Evolutionary conservation across 805 yeast species (phyloP).

Genomic region (Nakazawaea ambrosiae): DNA sequence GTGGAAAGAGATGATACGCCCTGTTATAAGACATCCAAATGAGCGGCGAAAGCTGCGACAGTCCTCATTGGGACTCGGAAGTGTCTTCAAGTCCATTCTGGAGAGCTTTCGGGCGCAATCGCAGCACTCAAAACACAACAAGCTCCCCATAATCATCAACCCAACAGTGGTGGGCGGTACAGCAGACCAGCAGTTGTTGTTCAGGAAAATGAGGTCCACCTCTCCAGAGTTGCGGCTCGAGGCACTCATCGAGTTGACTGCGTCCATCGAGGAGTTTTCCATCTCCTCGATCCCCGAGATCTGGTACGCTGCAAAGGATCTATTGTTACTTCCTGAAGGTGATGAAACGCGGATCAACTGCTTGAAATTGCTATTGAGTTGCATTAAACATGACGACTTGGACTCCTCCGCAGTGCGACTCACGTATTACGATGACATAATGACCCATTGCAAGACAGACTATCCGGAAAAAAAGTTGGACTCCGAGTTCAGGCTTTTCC

Average conservation of each 20-base stretch:
- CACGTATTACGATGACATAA: conserved; percentile 55
- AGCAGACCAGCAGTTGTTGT: conserved; percentile 16
- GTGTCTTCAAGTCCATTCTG: conserved; percentile 20
- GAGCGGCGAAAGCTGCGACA: not conserved
- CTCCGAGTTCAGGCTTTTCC: conserved; percentile 26
- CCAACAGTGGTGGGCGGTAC: conserved; percentile 24
- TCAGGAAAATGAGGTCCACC: conserved; percentile 16
- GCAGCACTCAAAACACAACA: conserved; percentile 4
- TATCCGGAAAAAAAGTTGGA: conserved; percentile 45
- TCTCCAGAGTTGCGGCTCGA: conserved; percentile 28
- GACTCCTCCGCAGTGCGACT: conserved; percentile 40
- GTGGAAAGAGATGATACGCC: conserved; percentile 6
- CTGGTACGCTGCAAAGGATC: conserved; percentile 62
- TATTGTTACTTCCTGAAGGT: conserved; percentile 30
- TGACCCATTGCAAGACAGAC: conserved; percentile 32
- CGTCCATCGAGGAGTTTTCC: conserved; percentile 42
- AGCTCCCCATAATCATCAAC: conserved; percentile 16
- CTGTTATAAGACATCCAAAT: not conserved
- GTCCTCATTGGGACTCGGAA: conserved; percentile 3
- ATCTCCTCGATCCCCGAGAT: conserved; percentile 61
- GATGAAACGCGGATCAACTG: conserved; percentile 39
- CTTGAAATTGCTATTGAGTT: conserved; percentile 43
- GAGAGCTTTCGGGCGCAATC: conserved; percentile 12
- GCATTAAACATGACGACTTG: conserved; percentile 47
- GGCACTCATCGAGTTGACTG: conserved; percentile 45